Percentiles rank a stretch among this genome's conserved stretches.
These are phyloP conservation scores for Fusarium sp. DNA, from an alignment of 2,329 filamentous ascomycete species.

Conservation along the genomic window DNA sequence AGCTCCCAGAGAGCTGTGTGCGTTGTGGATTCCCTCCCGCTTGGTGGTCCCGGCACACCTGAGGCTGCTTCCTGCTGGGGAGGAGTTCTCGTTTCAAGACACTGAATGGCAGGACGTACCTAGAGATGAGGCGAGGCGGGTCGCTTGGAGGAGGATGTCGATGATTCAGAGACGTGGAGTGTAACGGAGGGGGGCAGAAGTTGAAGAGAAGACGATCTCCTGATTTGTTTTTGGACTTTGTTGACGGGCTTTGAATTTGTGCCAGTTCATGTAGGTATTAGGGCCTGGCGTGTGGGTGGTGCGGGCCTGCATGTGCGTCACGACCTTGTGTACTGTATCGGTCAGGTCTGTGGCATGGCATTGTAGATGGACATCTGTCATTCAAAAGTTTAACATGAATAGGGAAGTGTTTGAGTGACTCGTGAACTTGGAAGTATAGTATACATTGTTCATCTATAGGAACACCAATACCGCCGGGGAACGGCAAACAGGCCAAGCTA, in stretches of 20 bases:
- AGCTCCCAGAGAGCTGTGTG: slow-evolving; percentile 28
- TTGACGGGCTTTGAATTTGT: slow-evolving; percentile 37
- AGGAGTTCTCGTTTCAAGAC: slow-evolving; percentile 18
- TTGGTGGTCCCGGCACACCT: slow-evolving; percentile 30
- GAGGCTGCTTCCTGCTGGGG: slow-evolving; percentile 25
- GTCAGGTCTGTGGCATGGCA: slow-evolving; percentile 37
- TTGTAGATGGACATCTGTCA: slow-evolving; percentile 22
- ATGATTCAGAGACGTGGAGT: not conserved
- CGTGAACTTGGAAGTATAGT: not conserved
- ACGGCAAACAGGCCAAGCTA: not conserved
- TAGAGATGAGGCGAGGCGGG: slow-evolving; percentile 21
- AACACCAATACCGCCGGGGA: not conserved
- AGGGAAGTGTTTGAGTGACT: not conserved
- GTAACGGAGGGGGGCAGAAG: not conserved
- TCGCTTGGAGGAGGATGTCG: not conserved
- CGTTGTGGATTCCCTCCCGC: slow-evolving; percentile 35
- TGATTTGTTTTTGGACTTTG: not conserved
- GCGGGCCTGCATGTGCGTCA: slow-evolving; percentile 43
- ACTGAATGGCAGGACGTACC: slow-evolving; percentile 20
- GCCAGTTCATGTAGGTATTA: slow-evolving; percentile 45
- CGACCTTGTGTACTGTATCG: slow-evolving; percentile 35
- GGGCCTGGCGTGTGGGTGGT: slow-evolving; percentile 45
- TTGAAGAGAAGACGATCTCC: not conserved
- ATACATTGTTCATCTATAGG: not conserved
- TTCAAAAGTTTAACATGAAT: not conserved